These are phyloP conservation scores for Aspergillus coremiiformis DNA, from an alignment of 495 filamentous ascomycete genomes.

Conservation along the genomic window DNA sequence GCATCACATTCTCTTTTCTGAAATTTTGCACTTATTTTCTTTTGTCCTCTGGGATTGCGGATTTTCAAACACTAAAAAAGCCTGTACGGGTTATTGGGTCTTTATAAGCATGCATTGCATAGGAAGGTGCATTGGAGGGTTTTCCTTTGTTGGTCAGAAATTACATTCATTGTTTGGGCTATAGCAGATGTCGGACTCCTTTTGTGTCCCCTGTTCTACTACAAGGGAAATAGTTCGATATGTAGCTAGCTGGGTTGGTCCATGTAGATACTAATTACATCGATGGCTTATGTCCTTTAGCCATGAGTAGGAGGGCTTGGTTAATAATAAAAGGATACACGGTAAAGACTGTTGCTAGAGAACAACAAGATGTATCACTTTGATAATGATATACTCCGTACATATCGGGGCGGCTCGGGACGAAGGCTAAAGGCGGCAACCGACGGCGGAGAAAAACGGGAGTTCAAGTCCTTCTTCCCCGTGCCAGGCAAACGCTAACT, in stretches of 20 bases:
- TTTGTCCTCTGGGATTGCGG: neutral
- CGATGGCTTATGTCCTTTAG: neutral
- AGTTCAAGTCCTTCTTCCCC: neutral
- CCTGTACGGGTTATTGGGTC: neutral
- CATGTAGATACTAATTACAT: neutral
- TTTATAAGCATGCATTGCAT: conserved; percentile 17
- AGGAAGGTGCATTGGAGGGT: conserved; percentile 16
- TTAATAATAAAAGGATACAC: neutral
- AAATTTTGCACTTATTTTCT: conserved; percentile 8
- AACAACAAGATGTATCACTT: no score
- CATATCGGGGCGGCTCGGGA: neutral
- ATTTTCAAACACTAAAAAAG: neutral
- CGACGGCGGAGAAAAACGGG: neutral
- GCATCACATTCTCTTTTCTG: neutral
- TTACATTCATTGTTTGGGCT: neutral
- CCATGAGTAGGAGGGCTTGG: neutral
- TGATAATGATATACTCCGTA: no score
- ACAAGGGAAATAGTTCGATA: neutral
- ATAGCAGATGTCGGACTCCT: neutral
- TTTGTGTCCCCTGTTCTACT: neutral
- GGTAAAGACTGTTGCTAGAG: neutral
- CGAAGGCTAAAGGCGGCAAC: conserved; percentile 1
- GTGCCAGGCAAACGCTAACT: neutral
- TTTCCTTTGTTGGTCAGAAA: neutral
- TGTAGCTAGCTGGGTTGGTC: neutral